Base-by-base conservation (phyloP, 176 grass and related monocot genomes). In the Eragrostis nindensis region DNA sequence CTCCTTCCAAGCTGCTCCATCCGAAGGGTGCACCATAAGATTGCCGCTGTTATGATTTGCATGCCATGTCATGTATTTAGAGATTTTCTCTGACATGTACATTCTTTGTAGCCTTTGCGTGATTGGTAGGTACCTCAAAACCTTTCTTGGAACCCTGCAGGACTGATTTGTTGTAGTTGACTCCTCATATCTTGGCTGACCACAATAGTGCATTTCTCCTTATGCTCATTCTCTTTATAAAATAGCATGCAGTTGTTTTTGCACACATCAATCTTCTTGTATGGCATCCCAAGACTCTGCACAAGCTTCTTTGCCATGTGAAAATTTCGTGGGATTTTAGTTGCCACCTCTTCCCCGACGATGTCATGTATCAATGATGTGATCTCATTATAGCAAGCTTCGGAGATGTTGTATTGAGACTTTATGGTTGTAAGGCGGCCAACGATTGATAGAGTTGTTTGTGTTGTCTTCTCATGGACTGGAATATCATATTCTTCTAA, bases 1-100 rank as follows among this genome's bases (percentile, higher is more conserved):
- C 6, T 45, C n/a, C 70, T 11, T 83, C 81, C 81, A 84, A 50
- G 56, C 81, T 32, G 54, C 70, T 26, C 70, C 81, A 65, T 84
- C 70, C 0, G 59, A 49, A 22, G 59, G 70, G 24, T 84, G 81
- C 11, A 36, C 43, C 70, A 76, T 75, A 12, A 83, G 26, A 62
- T 26, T 26, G 7, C 26, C 11, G 56, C 13, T 22, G n/a, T 22
- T 7, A 11, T 8, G 8, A 3, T 60, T n/a, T 60, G 56, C 56
- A 60, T 60, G 56, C 9, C 12, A 60, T 24, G 6, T 7, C 56
- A 60, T 60, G 22, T 60, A 2, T 5, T 60, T 60, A 8, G 56
- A 2, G 8, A 2, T 12, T 7, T 60, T 60, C 22, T 60, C 9
- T 26, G 56, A 60, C 22, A 60, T 60, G 56, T 60, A 60, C 9